Percentiles rank a stretch among this genome's conserved stretches.
phyloP scores from a whole-genome alignment of 2,329 filamentous ascomycete genomes.

The Eutypella sp. region DNA sequence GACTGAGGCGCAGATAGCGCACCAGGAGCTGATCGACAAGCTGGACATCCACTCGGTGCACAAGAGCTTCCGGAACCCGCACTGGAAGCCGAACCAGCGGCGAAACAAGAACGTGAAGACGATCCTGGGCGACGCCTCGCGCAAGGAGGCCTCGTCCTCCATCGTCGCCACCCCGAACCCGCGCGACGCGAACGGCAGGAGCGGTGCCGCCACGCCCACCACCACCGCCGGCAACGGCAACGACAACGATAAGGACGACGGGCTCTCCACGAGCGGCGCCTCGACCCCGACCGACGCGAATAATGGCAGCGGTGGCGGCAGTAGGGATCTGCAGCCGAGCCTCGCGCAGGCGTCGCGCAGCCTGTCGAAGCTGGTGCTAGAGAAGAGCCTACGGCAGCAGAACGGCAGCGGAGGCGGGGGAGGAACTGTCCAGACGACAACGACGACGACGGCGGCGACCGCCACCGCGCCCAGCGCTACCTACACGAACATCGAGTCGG shows the following conservation, averaged over 20 bases:
- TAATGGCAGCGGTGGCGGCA: constrained; percentile 21
- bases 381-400: constrained; percentile 62
- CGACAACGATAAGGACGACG: constrained; percentile 41
- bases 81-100: constrained; percentile 89
- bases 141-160: constrained; percentile 78
- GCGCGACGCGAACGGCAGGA: constrained; percentile 67
- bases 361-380: constrained; percentile 80
- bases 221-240: constrained; percentile 34
- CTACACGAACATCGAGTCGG: constrained; percentile 95
- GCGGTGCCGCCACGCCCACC: constrained; percentile 68
- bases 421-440: constrained; percentile 34
- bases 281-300: constrained; percentile 47
- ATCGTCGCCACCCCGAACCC: constrained; percentile 73
- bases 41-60: constrained; percentile 84
- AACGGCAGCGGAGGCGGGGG: constrained; percentile 27
- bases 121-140: constrained; percentile 82
- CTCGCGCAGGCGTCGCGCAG: constrained; percentile 86
- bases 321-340: constrained; percentile 51
- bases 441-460: too few relatives aligned
- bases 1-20: constrained; percentile 70
- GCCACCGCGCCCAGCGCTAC: constrained; percentile 72
- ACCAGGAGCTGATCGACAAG: constrained; percentile 80
- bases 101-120: constrained; percentile 99
- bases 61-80: constrained; percentile 84
- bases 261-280: constrained; percentile 52